phyloP scores from a whole-genome alignment of 495 filamentous ascomycete genomes.

The Penicillium psychrofluorescens region DNA sequence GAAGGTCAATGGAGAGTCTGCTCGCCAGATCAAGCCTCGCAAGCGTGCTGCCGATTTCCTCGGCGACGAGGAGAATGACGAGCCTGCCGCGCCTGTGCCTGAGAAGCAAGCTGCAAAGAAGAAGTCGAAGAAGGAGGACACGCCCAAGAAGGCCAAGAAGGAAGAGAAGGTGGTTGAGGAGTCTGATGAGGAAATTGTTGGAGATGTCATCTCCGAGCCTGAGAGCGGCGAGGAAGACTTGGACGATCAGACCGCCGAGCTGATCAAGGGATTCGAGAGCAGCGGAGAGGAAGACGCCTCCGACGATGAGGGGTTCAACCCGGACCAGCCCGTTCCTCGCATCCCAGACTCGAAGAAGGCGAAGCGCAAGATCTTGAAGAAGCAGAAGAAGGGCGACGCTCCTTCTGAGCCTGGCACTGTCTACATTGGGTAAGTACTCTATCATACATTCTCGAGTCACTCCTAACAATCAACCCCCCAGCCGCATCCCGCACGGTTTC shows the following conservation, averaged over 20 bases:
- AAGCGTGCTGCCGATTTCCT: constrained; percentile 51
- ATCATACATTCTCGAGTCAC: background rate
- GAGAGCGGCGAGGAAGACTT: constrained; percentile 32
- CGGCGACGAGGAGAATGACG: constrained; percentile 31
- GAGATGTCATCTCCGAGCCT: constrained; percentile 17
- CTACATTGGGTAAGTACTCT: constrained; percentile 59
- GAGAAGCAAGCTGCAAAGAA: constrained; percentile 23
- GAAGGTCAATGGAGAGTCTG: constrained; percentile 30
- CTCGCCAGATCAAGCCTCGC: constrained; percentile 37
- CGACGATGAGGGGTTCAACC: constrained; percentile 46
- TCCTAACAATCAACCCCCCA: constrained; percentile 15
- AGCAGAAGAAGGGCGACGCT: constrained; percentile 32
- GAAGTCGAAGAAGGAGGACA: constrained; percentile 36
- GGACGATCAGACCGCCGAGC: constrained; percentile 64
- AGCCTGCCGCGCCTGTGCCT: constrained; percentile 15
- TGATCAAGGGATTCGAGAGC: constrained; percentile 75
- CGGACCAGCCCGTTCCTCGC: constrained; percentile 49
- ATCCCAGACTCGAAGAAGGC: constrained; percentile 58
- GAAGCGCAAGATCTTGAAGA: constrained; percentile 50
- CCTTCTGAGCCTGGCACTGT: constrained; percentile 64
- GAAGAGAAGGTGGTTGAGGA: constrained; percentile 16
- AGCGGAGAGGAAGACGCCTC: constrained; percentile 56
- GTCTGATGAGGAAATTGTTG: constrained; percentile 9
- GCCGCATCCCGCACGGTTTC: constrained; percentile 88
- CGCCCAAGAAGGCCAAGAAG: constrained; percentile 22